Conservation (phyloP, 192 early-diverging fungal species). For the Borealophlyctis nickersoniae region DNA sequence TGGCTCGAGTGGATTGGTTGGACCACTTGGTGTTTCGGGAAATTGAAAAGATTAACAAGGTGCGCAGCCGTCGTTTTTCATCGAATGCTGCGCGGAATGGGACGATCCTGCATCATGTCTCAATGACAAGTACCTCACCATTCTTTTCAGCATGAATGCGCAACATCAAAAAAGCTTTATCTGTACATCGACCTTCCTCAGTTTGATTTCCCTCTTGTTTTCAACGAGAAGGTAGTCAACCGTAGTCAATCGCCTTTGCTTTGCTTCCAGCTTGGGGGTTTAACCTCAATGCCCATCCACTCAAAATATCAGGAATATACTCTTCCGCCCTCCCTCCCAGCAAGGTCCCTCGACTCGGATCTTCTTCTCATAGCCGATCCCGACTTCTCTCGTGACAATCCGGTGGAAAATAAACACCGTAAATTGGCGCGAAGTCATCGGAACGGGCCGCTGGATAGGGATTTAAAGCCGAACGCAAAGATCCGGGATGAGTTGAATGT, state of each 20-base stretch:
- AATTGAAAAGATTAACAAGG: slow-evolving; percentile 79
- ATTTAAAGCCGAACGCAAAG: slow-evolving; percentile 96
- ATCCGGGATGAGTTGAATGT: slow-evolving; percentile 95
- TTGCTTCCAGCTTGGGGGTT: neutral
- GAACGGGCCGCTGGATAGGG: slow-evolving; percentile 84
- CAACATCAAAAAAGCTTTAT: slow-evolving; percentile 59
- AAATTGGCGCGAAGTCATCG: slow-evolving; percentile 84
- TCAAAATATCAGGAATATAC: slow-evolving; percentile 56
- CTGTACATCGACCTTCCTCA: slow-evolving; percentile 88
- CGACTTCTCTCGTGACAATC: slow-evolving; percentile 88
- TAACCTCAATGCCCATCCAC: neutral
- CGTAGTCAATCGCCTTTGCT: neutral
- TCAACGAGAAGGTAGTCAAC: slow-evolving; percentile 68
- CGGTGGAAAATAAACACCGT: slow-evolving; percentile 92
- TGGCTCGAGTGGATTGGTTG: slow-evolving; percentile 85
- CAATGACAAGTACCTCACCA: no score
- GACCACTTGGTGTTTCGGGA: slow-evolving; percentile 86
- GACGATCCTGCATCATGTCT: no score
- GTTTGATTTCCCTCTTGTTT: slow-evolving; percentile 97
- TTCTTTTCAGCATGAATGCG: slow-evolving; percentile 20
- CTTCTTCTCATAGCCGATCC: slow-evolving; percentile 55
- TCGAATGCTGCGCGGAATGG: neutral
- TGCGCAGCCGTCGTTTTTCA: slow-evolving; percentile 32
- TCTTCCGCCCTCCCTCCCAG: slow-evolving; percentile 27
- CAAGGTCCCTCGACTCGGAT: slow-evolving; percentile 14